Conservation (phyloP, 1,139 yeast species). For the Protomyces macrosporus region DNA sequence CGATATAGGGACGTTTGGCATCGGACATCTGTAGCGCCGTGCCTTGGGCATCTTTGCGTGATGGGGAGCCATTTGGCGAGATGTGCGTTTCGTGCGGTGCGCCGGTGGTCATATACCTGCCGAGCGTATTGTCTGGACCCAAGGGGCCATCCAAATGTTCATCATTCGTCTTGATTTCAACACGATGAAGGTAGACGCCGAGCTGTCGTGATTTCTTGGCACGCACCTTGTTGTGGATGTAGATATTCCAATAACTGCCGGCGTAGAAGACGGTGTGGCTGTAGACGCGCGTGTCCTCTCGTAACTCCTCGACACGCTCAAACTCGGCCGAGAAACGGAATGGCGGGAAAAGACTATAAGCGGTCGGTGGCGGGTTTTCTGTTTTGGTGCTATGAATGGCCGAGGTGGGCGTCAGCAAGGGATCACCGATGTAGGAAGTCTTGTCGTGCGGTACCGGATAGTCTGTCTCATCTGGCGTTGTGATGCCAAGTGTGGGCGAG, state of each 20-base stretch:
- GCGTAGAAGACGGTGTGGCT: conserved; percentile 53
- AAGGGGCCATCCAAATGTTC: conserved; percentile 34
- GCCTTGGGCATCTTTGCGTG: conserved; percentile 13
- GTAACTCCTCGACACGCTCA: conserved; percentile 45
- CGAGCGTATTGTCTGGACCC: conserved; percentile 40
- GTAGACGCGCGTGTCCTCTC: conserved; percentile 47
- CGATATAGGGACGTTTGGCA: conserved; percentile 36
- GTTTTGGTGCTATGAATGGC: not conserved
- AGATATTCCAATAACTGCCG: conserved; percentile 54
- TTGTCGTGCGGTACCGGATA: conserved; percentile 16
- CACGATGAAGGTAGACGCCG: conserved; percentile 53
- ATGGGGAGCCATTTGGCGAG: conserved; percentile 4
- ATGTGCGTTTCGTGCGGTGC: not conserved
- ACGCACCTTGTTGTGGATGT: conserved; percentile 45
- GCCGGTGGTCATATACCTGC: conserved; percentile 33
- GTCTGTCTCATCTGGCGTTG: conserved; percentile 9
- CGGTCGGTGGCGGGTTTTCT: not conserved
- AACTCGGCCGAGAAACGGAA: conserved; percentile 51
- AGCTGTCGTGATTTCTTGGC: conserved; percentile 46
- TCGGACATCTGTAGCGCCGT: conserved; percentile 13
- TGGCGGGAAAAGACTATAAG: conserved; percentile 47
- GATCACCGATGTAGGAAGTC: conserved; percentile 22
- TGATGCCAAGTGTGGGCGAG: conserved; percentile 2
- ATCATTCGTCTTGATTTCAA: conserved; percentile 35
- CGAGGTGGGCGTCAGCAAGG: conserved; percentile 10